Evolutionary conservation across 345 rosid species (phyloP), one percentile per base, ranked within the genome.

Genomic region (Noccaea caerulescens): DNA sequence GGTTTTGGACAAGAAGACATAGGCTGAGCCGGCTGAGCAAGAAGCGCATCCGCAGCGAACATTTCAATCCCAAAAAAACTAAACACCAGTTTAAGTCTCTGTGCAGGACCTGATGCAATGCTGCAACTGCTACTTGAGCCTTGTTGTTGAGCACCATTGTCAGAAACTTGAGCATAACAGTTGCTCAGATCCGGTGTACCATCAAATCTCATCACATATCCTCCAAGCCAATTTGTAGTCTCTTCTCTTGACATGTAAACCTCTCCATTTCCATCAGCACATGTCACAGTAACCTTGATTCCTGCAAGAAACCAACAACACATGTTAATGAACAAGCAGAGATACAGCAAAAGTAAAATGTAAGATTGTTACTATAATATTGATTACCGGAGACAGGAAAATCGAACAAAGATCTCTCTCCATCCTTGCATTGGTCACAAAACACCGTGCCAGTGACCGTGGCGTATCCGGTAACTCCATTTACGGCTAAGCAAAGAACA

Each of bases 401-500:
- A 79, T 89, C 98, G 9, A 89, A 86, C 72, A 83, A 71, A 73
- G 97, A 88, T 50, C 23, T 66, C 33, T 83, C 82, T 45, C 96
- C 98, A 72, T 90, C 96, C 61, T 87, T 90, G 85, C 98, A 93
- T 75, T 87, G 96, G 81, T 93, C 96, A 60, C 98, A 91, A 80
- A 85, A 84, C 66, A 91, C 97, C 0, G 83, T 59, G 37, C 98
- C 98, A 4, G 83, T 74, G 50, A 91, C 96, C 41, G 83, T 65
- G 25, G 90, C 87, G 69, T 82, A 74, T 12, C 90, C 94, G 23
- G 41, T 68, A 34, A 82, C 63, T 49, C 80, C 86, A 83, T 79
- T 74, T 57, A 80, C 55, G 71, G 82, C 77, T 34, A 87, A 79
- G 52, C 80, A 80, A 64, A 89, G 68, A 72, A 87, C 20, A 55